Percentiles rank a stretch among this genome's conserved stretches.
Conservation (phyloP, 2,329 filamentous ascomycete genomes). For the Penicillium sp. region DNA sequence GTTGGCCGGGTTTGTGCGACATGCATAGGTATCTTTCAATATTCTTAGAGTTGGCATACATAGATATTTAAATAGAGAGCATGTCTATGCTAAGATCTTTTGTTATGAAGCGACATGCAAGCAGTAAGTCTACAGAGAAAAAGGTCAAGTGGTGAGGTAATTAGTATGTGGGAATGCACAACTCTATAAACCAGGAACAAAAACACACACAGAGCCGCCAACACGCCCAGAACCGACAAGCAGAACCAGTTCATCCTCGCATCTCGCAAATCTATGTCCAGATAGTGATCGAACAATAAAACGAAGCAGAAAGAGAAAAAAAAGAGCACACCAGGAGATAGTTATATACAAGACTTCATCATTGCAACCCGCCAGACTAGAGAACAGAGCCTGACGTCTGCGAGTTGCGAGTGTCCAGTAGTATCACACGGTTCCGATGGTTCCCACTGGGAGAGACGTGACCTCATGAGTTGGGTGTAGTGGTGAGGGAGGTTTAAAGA, state of each 20-base stretch:
- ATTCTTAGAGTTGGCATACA: no score
- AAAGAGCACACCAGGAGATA: background rate
- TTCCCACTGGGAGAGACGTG: background rate
- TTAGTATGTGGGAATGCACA: conserved; percentile 9
- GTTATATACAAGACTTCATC: background rate
- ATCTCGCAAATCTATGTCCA: conserved; percentile 6
- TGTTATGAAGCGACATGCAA: background rate
- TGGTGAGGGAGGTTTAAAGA: background rate
- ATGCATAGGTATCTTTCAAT: background rate
- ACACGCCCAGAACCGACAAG: background rate
- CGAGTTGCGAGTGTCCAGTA: background rate
- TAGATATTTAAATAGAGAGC: background rate
- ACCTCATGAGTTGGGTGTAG: background rate
- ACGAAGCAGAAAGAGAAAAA: background rate
- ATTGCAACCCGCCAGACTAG: background rate
- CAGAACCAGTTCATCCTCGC: background rate
- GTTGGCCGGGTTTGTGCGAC: background rate
- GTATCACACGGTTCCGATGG: background rate
- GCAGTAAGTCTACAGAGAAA: background rate
- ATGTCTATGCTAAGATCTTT: no score
- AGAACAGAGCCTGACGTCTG: background rate
- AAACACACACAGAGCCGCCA: background rate
- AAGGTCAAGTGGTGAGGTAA: background rate
- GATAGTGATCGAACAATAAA: background rate
- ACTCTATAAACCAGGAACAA: conserved; percentile 1